Evolutionary conservation across 2,329 filamentous ascomycete species (phyloP).

Genomic region (Pleomassaria siparia): DNA sequence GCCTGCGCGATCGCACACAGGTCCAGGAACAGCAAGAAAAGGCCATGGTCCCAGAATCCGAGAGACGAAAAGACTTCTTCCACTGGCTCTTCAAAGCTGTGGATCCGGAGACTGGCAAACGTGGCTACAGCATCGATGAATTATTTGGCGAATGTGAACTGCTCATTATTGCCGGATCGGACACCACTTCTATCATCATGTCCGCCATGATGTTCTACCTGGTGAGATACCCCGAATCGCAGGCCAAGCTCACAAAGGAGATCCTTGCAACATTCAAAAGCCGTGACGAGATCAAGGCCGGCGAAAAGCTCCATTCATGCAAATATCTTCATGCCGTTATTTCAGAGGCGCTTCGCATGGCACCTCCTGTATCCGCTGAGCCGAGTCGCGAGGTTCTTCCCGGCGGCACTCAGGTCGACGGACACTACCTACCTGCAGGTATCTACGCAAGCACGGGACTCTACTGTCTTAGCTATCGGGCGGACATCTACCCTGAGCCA

Average conservation of each 20-base stretch:
- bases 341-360: slow-evolving; percentile 26
- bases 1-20: slow-evolving; percentile 14
- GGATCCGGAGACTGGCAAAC: slow-evolving; percentile 43
- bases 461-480: slow-evolving; percentile 20
- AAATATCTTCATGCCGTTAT: slow-evolving; percentile 24
- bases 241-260: slow-evolving; percentile 21
- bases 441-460: slow-evolving; percentile 14
- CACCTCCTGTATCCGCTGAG: slow-evolving; percentile 20
- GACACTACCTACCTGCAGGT: slow-evolving; percentile 22
- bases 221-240: slow-evolving; percentile 10
- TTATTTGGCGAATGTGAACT: slow-evolving; percentile 35
- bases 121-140: slow-evolving; percentile 39
- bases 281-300: slow-evolving; percentile 21
- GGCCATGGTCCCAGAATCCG: slow-evolving; percentile 14
- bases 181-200: slow-evolving; percentile 23
- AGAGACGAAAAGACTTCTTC: slow-evolving; percentile 44
- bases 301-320: slow-evolving; percentile 18
- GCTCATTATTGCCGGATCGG: slow-evolving; percentile 26
- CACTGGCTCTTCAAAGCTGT: slow-evolving; percentile 45
- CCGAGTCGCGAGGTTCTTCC: slow-evolving; percentile 24
- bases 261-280: slow-evolving; percentile 18
- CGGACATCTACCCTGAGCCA: slow-evolving; percentile 18
- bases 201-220: slow-evolving; percentile 26
- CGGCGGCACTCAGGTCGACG: slow-evolving; percentile 19
- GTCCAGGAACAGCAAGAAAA: slow-evolving; percentile 14